These are phyloP conservation scores for Hirschioporus abietinus DNA, from an alignment of 768 basidiomycete species.

Conservation along the genomic window DNA sequence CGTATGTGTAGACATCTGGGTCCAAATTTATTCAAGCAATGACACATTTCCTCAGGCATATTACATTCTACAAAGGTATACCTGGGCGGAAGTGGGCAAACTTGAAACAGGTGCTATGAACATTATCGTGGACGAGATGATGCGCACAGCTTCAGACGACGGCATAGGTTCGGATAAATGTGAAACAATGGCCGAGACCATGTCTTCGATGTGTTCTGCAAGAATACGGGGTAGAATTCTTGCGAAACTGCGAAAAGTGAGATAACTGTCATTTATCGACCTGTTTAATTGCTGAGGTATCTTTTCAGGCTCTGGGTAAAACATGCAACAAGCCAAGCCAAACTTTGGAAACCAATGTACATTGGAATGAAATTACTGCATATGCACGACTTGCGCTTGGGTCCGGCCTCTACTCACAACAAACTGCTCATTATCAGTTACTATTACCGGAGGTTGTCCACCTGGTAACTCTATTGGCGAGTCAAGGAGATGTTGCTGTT, in stretches of 20 bases:
- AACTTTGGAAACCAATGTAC: slow-evolving; percentile 61
- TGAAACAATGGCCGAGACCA: slow-evolving; percentile 68
- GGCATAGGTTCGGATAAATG: slow-evolving; percentile 71
- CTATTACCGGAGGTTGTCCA: slow-evolving; percentile 83
- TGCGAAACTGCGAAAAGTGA: slow-evolving; percentile 71
- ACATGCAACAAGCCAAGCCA: slow-evolving; percentile 59
- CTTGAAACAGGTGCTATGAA: slow-evolving; percentile 65
- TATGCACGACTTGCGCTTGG: slow-evolving; percentile 71
- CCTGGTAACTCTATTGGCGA: slow-evolving; percentile 71
- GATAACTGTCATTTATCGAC: slow-evolving; percentile 13
- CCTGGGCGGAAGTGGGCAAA: slow-evolving; percentile 75
- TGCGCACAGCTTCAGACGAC: slow-evolving; percentile 78
- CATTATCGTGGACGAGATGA: slow-evolving; percentile 71
- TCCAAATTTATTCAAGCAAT: background rate
- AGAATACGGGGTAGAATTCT: slow-evolving; percentile 74
- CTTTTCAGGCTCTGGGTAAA: slow-evolving; percentile 60
- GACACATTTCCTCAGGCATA: slow-evolving; percentile 40
- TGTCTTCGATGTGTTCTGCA: slow-evolving; percentile 71
- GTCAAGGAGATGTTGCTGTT: slow-evolving; percentile 65
- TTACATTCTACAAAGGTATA: slow-evolving; percentile 58
- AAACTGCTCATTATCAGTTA: slow-evolving; percentile 62
- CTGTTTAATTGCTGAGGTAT: slow-evolving; percentile 3
- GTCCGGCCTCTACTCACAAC: slow-evolving; percentile 61
- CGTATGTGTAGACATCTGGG: slow-evolving; percentile 32
- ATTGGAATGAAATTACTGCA: slow-evolving; percentile 80